Evolutionary conservation across 108 stramenopile species (phyloP), one percentile per base, ranked within the genome.

Genomic region (Discostella stelligeroides): DNA sequence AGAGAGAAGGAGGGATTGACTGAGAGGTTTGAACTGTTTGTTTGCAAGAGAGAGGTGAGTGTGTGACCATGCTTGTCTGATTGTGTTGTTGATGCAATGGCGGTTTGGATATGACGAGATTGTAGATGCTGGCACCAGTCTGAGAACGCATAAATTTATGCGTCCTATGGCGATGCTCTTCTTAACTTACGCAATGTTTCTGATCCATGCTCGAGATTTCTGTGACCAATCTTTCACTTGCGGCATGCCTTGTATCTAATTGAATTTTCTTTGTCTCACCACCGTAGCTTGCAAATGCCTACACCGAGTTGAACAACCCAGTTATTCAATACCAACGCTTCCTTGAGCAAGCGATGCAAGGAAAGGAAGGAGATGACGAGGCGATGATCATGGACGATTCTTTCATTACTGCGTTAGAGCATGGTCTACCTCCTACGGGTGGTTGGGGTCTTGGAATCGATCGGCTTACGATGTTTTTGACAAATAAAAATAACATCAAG

Each of bases 261-360:
- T 30, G 41, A 34, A 47, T 23, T 11, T 38, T 25, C 40, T 30
- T 57, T 37, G 13, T 11, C 53, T 15, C 18, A 23, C 57, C 56
- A 24, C 53, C 63, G 18, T 72, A 94, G 97, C 82, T 98, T 55
- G 97, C 96, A 66, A 99, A 99, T 82, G 99, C 99, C 11, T 99
- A 99, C 92, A 99, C 99, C n/a, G 99, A 99, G 88, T 94, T 99
- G 84, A 99, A 99, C 82, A 90, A 98, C 65, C 99, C 99, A 12
- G 83, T 88, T 40, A 92, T 97, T 28, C 99, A 99, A 81, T 89
- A 90, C 78, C 70, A 88, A 63, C 91, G 97, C 21, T 98, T 98
- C 73, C 82, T 92, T 60, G 96, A 95, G 63, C 99, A 98, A 83
- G 96, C 97, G 72, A 85, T 85, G 79, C 92, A 92, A 23, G 93